Evolutionary conservation across 169 alveolate genomes (phyloP).

Genomic region (Babesia ovata): DNA sequence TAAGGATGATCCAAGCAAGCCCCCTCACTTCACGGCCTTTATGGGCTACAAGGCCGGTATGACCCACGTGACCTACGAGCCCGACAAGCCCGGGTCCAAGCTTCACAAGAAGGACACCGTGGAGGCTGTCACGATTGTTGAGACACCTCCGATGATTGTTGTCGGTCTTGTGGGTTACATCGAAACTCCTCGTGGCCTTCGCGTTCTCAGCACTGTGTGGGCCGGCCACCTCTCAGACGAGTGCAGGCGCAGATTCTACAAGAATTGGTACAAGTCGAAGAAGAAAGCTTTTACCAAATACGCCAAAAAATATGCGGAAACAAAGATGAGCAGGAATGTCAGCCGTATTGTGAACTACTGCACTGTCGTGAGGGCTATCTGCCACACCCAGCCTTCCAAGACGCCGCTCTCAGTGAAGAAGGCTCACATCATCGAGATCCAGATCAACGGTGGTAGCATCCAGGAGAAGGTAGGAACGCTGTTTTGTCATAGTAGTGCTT

Average conservation of each 20-base stretch:
- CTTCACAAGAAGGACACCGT: constrained; percentile 98
- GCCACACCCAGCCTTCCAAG: constrained; percentile 97
- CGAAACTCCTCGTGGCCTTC: constrained; percentile 98
- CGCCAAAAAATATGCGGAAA: constrained; percentile 86
- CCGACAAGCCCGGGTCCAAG: constrained; percentile 97
- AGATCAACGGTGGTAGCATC: constrained; percentile 99
- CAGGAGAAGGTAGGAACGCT: constrained; percentile 88
- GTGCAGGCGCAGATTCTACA: constrained; percentile 97
- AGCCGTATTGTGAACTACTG: constrained; percentile 95
- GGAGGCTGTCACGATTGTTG: constrained; percentile 99
- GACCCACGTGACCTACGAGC: constrained; percentile 99
- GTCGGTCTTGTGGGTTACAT: constrained; percentile 99
- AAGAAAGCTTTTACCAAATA: constrained; percentile 99
- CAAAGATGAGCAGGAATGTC: constrained; percentile 89
- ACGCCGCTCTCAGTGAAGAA: constrained; percentile 94
- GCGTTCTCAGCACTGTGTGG: constrained; percentile 98
- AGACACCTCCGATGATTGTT: constrained; percentile 97
- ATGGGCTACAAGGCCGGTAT: constrained; percentile 99
- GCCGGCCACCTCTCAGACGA: constrained; percentile 97
- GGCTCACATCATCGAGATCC: constrained; percentile 99
- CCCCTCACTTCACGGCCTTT: constrained; percentile 98
- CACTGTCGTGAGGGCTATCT: constrained; percentile 96
- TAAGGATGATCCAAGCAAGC: constrained; percentile 93
- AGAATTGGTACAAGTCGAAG: constrained; percentile 96
- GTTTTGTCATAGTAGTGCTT: too few species aligned